Base-by-base conservation (phyloP, 495 filamentous ascomycete genomes). In the Lineolata rhizophorae region DNA sequence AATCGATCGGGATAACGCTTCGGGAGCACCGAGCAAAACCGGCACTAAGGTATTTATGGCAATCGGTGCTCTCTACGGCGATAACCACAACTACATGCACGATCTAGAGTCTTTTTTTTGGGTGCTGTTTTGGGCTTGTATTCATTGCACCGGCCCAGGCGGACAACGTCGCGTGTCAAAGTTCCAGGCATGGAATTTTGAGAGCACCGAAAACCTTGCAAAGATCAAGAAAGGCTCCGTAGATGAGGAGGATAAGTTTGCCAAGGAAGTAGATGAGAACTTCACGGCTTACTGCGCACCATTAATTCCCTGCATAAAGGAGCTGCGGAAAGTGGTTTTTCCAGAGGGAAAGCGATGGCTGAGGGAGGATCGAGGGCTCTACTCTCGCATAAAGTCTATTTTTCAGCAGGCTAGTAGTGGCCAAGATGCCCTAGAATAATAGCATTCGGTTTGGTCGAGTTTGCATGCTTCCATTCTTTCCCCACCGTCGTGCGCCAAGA, bases 291-390 rank as follows among this genome's bases (percentile, higher is more conserved):
- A 56, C 18, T 39, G 34, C 31, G 35, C 16, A 20, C 30, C 41
- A 17, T 28, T 57, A 16, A 48, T 49, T 17, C 45, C 48, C 24
- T 54, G 47, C 34, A 41, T 54, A 29, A 40, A 55, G 20, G 41
- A 35, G 35, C 39, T 57, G 33, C 42, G 52, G 32, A 52, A 44
- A 36, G 36, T 36, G 12, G 41, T 56, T n/a, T 59, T 53, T 32
- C 50, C 50, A 32, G 36, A 50, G 14, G 50, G 48, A 27, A 43
- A 37, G 33, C 43, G 43, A 31, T 42, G 39, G 48, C 25, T 21
- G 29, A 52, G 35, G 24, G 36, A 42, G 33, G 36, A 52, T 27
- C 32, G 20, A 11, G 30, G 21, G 27, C 38, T 54, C 27, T 53
- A 52, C 37, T 33, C 18, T 13, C 20, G 25, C 29, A 49, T 51